phyloP scores from a whole-genome alignment of 2,329 filamentous ascomycete genomes.

The Incumbomyces delicatus region DNA sequence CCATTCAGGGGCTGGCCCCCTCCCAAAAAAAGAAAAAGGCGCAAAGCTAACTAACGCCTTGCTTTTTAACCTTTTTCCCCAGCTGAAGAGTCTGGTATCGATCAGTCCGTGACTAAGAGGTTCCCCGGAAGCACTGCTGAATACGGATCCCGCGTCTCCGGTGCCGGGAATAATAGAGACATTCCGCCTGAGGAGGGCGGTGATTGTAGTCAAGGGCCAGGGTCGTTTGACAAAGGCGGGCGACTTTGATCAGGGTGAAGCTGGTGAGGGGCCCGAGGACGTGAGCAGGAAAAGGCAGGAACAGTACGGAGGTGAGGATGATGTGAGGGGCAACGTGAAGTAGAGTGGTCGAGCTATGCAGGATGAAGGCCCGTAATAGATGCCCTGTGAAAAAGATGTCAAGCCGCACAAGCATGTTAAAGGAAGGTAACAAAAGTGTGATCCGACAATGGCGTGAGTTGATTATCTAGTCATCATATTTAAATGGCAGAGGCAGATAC shows the following conservation, averaged over 20 bases:
- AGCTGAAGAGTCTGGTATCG: constrained; percentile 30
- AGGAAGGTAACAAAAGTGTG: too few relatives aligned
- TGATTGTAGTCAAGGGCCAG: constrained; percentile 16
- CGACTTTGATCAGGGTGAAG: constrained; percentile 25
- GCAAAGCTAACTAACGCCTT: too few relatives aligned
- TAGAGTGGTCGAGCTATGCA: background rate
- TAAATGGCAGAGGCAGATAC: too few relatives aligned
- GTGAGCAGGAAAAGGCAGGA: constrained; percentile 8
- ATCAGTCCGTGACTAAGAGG: constrained; percentile 29
- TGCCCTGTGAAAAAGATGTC: too few relatives aligned
- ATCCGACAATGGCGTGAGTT: too few relatives aligned
- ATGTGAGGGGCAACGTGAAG: constrained; percentile 15
- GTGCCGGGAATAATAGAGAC: constrained; percentile 30
- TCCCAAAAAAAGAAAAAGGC: too few relatives aligned
- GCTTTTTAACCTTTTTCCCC: background rate
- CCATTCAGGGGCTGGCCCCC: too few relatives aligned
- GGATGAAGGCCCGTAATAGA: background rate
- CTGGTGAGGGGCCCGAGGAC: constrained; percentile 20
- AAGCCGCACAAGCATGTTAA: too few relatives aligned
- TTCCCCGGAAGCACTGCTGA: constrained; percentile 30
- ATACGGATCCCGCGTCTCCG: constrained; percentile 27
- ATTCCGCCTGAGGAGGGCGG: constrained; percentile 35
- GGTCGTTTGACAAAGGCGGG: constrained; percentile 27
- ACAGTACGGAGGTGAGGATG: constrained; percentile 14
- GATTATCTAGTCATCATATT: too few relatives aligned